Base-by-base conservation (phyloP, 2,329 filamentous ascomycete genomes). In the Aspergillus sp. region DNA sequence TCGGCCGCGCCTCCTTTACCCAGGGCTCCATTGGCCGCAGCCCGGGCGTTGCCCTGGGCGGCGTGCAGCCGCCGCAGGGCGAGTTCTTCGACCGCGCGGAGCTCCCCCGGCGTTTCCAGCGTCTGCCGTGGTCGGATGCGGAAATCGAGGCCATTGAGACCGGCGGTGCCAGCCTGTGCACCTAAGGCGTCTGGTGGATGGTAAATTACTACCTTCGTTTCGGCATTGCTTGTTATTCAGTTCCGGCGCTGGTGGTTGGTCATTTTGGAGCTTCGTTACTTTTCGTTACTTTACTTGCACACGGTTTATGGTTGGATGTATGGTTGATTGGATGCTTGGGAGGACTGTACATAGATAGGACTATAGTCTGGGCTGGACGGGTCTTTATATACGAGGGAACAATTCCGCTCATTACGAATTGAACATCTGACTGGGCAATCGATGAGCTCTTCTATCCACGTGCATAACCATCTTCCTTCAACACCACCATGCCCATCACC, bases 141-240 rank as follows among this genome's bases (percentile, higher is more conserved):
- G 91, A 98, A 74, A 98, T 98, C 39, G 91, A 96, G 61, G 88
- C 86, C 14, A 75, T 98, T 53, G 86, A 95, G 75, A 91, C 85
- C 35, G 91, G 88, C 34, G 91, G 91, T 36, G 91, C 89, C 20
- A 81, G 74, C 52, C 50, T 77, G 45, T 71, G 68, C 47, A 68
- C 64, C 41, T 75, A 60, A 57, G 6, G 5, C 19, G 10, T 22
- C 6, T 22, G 48, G n/a, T n/a, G n/a, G n/a, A n/a, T n/a, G n/a
- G n/a, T n/a, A n/a, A n/a, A n/a, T n/a, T n/a, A n/a, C n/a, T n/a
- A n/a, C n/a, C n/a, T n/a, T n/a, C n/a, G n/a, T 35, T 26, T 30
- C 35, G 24, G 29, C 15, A 32, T 34, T 29, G 34, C 37, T 27
- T 35, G 33, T 42, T 19, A 35, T 34, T 38, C 29, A 31, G 32